phyloP scores from a whole-genome alignment of 768 basidiomycete species.

The Termitomyces sp. region DNA sequence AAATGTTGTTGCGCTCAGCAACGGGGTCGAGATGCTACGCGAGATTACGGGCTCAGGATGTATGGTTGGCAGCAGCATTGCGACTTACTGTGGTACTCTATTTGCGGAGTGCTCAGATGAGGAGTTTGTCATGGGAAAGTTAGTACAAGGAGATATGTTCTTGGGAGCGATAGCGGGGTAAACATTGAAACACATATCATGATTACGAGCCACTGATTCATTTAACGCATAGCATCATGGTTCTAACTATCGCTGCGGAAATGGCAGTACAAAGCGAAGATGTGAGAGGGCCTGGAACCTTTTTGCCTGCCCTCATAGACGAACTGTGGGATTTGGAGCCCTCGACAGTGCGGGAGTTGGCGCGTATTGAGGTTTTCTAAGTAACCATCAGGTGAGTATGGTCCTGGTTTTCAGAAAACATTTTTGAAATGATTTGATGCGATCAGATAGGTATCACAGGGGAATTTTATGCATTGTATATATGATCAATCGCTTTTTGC shows the following conservation, averaged over 20 bases:
- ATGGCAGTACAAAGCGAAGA: slow-evolving; percentile 41
- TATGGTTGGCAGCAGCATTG: slow-evolving; percentile 70
- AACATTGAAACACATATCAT: slow-evolving; percentile 15
- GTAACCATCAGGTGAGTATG: not conserved
- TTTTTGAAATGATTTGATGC: not conserved
- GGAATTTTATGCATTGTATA: too few species aligned
- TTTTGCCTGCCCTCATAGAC: slow-evolving; percentile 60
- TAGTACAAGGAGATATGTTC: slow-evolving; percentile 77
- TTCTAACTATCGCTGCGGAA: slow-evolving; percentile 59
- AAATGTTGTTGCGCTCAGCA: slow-evolving; percentile 59
- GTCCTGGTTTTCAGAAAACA: not conserved
- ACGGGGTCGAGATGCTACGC: slow-evolving; percentile 70
- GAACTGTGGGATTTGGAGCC: slow-evolving; percentile 36
- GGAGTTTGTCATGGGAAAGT: slow-evolving; percentile 25
- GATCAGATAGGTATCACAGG: not conserved
- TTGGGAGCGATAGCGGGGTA: slow-evolving; percentile 74
- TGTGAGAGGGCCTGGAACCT: slow-evolving; percentile 59
- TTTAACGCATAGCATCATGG: slow-evolving; percentile 37
- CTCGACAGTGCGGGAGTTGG: slow-evolving; percentile 22
- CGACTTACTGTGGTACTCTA: slow-evolving; percentile 72
- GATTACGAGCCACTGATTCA: not conserved
- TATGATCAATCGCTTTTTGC: not conserved
- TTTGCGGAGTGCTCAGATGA: slow-evolving; percentile 26
- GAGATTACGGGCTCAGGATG: slow-evolving; percentile 91
- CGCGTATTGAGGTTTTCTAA: slow-evolving; percentile 24